Percentiles rank a stretch among this genome's conserved stretches.
These are phyloP conservation scores for Aphanocladium album DNA, from an alignment of 2,329 filamentous ascomycete genomes.

Conservation along the genomic window DNA sequence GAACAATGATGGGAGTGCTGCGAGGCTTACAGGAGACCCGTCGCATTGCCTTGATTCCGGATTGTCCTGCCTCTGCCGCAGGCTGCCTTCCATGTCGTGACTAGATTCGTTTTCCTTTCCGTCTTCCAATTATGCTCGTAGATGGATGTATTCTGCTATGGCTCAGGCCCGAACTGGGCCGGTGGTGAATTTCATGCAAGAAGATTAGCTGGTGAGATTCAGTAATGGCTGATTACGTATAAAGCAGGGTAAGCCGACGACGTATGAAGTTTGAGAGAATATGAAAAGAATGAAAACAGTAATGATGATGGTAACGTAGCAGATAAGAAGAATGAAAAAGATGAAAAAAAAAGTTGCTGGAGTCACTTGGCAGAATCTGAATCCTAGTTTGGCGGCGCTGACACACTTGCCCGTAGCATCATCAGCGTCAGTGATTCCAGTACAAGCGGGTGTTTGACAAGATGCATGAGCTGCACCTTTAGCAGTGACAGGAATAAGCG, in stretches of 20 bases:
- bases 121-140: neutral
- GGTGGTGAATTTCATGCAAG: slow-evolving; percentile 1
- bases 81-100: neutral
- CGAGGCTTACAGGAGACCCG: neutral
- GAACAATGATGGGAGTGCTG: neutral
- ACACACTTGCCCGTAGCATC: slow-evolving; percentile 9
- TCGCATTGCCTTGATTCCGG: neutral
- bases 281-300: neutral
- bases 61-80: neutral
- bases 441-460: slow-evolving; percentile 6
- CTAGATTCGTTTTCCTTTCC: too few relatives aligned
- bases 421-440: neutral
- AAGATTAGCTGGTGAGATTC: too few relatives aligned
- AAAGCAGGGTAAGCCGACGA: neutral
- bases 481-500: neutral
- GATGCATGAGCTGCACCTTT: neutral
- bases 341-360: neutral
- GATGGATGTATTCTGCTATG: neutral
- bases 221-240: too few relatives aligned
- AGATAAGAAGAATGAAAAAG: neutral
- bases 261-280: neutral
- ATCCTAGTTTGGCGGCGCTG: slow-evolving; percentile 8
- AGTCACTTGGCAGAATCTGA: slow-evolving; percentile 5
- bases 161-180: slow-evolving; percentile 3
- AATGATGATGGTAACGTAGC: too few relatives aligned